These are phyloP conservation scores for Cardamine occulta DNA, from an alignment of 345 rosid genomes.

Conservation along the genomic window DNA sequence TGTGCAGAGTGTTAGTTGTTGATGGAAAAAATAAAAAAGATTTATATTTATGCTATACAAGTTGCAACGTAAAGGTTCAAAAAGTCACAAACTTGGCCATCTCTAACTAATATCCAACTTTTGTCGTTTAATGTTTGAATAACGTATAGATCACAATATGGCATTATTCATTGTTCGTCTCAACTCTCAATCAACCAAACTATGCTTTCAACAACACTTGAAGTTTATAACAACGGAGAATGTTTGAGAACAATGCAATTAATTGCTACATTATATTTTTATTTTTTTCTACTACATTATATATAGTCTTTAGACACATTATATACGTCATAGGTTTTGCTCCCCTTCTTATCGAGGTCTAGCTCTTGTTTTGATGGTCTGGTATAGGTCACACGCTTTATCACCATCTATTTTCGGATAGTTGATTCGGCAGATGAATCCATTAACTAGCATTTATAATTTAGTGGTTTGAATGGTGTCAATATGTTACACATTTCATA, in stretches of 20 bases:
- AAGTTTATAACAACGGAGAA: constrained; percentile 29
- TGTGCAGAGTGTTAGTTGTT: background rate
- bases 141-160: constrained; percentile 21
- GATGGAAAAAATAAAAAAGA: background rate
- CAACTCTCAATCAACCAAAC: constrained; percentile 30
- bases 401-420: too few relatives aligned
- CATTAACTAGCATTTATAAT: too few relatives aligned
- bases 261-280: background rate
- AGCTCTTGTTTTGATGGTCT: too few relatives aligned
- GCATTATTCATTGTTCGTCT: constrained; percentile 27
- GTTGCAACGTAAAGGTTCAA: constrained; percentile 37
- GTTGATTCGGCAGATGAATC: too few relatives aligned
- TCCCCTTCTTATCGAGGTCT: too few relatives aligned
- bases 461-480: too few relatives aligned
- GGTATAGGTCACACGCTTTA: too few relatives aligned
- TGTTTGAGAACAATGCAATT: constrained; percentile 4
- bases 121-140: constrained; percentile 30
- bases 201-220: constrained; percentile 32
- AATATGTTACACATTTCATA: too few relatives aligned
- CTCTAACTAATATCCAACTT: constrained; percentile 25
- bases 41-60: constrained; percentile 25
- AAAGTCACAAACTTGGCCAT: constrained; percentile 29
- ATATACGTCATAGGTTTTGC: too few relatives aligned
- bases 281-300: background rate
- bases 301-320: background rate